Evolutionary conservation across 768 basidiomycete genomes (phyloP), one percentile per base, ranked within the genome.

Genomic region (Russula dissimulans): DNA sequence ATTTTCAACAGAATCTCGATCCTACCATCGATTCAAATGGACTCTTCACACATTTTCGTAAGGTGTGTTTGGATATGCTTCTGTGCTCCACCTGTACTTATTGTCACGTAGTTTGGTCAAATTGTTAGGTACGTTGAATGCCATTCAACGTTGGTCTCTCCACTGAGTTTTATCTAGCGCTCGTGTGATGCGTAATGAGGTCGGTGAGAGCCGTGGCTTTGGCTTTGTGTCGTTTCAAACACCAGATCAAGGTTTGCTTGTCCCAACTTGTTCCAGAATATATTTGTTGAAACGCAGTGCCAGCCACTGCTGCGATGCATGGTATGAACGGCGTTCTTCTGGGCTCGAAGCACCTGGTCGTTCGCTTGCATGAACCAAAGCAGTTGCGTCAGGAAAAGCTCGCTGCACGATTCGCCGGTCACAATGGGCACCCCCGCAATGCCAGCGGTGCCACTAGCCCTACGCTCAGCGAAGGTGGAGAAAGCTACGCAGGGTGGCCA

Each of bases 181-280:
- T 47, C 86, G 92, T 60, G 91, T 95, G 44, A 94, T 95, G 93
- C 83, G 89, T 26, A 91, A 89, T 66, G 91, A 94, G 68, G 73
- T 63, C 60, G 87, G 89, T 38, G 84, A 86, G 53, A 86, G 87
- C 72, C 85, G 89, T 65, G 87, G 92, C 10, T 95, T 95, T 69
- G 93, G 93, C 32, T 95, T 95, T 67, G 93, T 95, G 45, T 91
- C 89, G 3, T 95, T 76, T 73, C 88, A 91, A 69, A 80, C 82
- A 9, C 88, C 91, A 22, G 84, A 87, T 64, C 87, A 92, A 80
- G 91, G 91, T 59, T 14, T n/a, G 14, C 42, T 22, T 15, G 18
- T 17, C 42, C 10, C 32, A 22, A 31, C 11, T 17, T 46, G 14
- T 42, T 17, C 43, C 18, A 45, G 62, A 56, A 65, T 51, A 53